These are phyloP conservation scores for Skeletonema marinoi DNA, from an alignment of 108 stramenopile species.

Conservation along the genomic window DNA sequence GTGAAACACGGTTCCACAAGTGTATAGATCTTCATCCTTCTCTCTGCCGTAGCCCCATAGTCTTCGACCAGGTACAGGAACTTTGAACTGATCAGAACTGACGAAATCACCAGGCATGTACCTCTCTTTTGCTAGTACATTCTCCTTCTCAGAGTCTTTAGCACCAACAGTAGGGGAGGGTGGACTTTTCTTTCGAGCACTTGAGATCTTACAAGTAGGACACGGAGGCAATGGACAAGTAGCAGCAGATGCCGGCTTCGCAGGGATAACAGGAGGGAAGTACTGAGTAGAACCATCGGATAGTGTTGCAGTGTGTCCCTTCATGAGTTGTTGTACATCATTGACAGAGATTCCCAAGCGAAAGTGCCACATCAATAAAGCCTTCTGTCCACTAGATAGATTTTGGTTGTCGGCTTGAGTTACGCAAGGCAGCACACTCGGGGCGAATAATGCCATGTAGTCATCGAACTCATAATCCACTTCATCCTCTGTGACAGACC, in stretches of 20 bases:
- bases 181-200: background rate
- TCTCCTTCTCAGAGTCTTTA: background rate
- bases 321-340: background rate
- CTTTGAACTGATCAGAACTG: conserved; percentile 44
- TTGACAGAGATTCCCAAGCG: background rate
- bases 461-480: background rate
- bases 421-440: background rate
- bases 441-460: background rate
- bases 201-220: background rate
- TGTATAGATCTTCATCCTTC: background rate
- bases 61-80: conserved; percentile 31
- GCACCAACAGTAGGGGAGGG: background rate
- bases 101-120: conserved; percentile 33
- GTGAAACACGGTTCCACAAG: conserved; percentile 49
- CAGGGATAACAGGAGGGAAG: background rate
- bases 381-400: background rate
- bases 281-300: no score
- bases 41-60: conserved; percentile 32
- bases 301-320: background rate
- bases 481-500: background rate
- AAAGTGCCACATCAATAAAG: background rate
- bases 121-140: background rate
- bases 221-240: background rate
- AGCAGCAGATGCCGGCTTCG: background rate
- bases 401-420: background rate